Base-by-base conservation (phyloP, 805 yeast species). In the Diddensiella santjacobensis region DNA sequence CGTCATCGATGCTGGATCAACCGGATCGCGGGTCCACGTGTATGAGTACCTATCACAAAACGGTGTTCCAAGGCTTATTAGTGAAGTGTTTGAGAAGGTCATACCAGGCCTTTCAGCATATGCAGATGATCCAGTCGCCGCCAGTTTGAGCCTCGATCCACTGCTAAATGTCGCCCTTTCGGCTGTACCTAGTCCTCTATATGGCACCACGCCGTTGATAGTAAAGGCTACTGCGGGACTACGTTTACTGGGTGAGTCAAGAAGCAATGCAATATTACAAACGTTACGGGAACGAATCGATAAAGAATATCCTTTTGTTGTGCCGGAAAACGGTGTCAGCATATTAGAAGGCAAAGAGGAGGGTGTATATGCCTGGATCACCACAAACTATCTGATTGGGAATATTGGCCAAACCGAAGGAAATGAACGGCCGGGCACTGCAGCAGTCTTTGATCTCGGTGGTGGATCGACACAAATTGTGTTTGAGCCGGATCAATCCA, bases 391-490 rank as follows among this genome's bases (percentile, higher is more conserved):
- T 65, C 71, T 91, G 54, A 74, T 91, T 59, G 97, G 96, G 37
- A 91, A 90, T 71, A 88, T 91, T 64, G 97, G 97, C 13, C 63
- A 64, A 73, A 13, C 66, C 67, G 31, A n/a, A 17, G n/a, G 17
- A 3, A 82, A 81, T 64, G 31, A 43, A 17, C 35, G 44, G 5
- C 62, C 69, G 17, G 87, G 95, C 22, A 93, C 98, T 5, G 95
- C 95, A 46, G 98, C 97, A 18, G 95, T 91, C 10, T 91, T 93
- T 60, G 99, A 91, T 67, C 78, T 91, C 52, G 99, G 98, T 58
- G 98, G 98, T 60, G 98, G 97, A 3, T 88, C 96, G 3, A 93
- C 99, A n/a, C 98, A 93, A 71, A 87, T 91, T 69, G 99, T 91
- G 4, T 93, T 91, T 67, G 96, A 91, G 72, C 98, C 98, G n/a